Base-by-base conservation (phyloP, 148 eudicot species). In the Vaccinium macrocarpon region DNA sequence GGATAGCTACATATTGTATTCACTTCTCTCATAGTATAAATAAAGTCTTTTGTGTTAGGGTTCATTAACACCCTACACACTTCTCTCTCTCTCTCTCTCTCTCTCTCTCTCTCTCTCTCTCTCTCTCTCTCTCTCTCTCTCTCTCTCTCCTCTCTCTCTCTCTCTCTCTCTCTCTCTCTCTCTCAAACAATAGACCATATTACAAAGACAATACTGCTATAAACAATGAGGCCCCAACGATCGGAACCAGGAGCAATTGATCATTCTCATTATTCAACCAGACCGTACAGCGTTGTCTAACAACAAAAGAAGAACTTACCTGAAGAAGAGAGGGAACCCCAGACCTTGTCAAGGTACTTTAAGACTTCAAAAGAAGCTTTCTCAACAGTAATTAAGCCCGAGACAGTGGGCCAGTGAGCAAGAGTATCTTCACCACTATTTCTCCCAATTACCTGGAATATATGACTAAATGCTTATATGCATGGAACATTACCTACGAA, bases 361-460 rank as follows among this genome's bases (percentile, higher is more conserved):
- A 97, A 89, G 38, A 97, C 89, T 88, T 93, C 98, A 88, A 93
- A 89, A 56, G 98, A 87, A 84, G 98, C 97, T 78, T 95, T 92
- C 86, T 97, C 99, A 84, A 95, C 90, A 84, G 92, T 93, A 91
- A 92, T 93, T 83, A 92, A 82, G 86, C 85, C 91, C 55, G 95
- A 84, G 81, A 89, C 84, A 85, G 89, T 89, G 16, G 99, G 98
- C 99, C 99, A 97, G 87, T 97, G 99, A 82, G 98, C 98, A 82
- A 97, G 96, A 50, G 98, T 91, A 84, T 95, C 98, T 85, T 94
- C 99, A 88, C 99, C 99, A 81, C 89, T 89, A 85, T 95, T 94
- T 87, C 87, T 92, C 85, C 98, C 99, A 84, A 97, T 90, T 84
- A 88, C 88, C 99, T 97, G 94, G 78, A 53, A 82, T 74, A 79